A percentile compares a stretch with the other conserved stretches of the same genome.
phyloP scores from a whole-genome alignment of 2,329 filamentous ascomycete genomes.

The Cladophialophora exuberans region DNA sequence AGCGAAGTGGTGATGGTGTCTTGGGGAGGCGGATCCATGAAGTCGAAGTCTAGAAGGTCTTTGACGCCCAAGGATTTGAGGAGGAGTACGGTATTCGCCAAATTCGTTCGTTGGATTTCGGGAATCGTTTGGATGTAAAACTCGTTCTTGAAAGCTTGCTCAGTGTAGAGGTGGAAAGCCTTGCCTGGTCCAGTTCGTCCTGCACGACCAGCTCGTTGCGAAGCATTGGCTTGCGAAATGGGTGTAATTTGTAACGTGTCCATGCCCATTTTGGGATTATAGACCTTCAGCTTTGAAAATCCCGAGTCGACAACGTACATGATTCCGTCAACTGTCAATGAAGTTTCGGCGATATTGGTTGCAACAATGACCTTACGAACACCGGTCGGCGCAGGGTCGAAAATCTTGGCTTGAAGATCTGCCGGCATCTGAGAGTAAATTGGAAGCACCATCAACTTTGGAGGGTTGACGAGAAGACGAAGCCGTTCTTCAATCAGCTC shows the following conservation, averaged over 20 bases:
- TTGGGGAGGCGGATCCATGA: slow-evolving; percentile 97
- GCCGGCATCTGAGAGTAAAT: slow-evolving; percentile 99
- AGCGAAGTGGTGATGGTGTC: slow-evolving; percentile 97
- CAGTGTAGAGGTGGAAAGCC: slow-evolving; percentile 90
- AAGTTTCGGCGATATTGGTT: slow-evolving; percentile 98
- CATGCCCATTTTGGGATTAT: slow-evolving; percentile 99
- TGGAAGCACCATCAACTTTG: slow-evolving; percentile 89
- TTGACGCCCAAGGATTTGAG: slow-evolving; percentile 91
- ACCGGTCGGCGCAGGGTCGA: slow-evolving; percentile 85
- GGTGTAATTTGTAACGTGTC: slow-evolving; percentile 97
- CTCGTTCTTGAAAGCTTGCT: slow-evolving; percentile 93
- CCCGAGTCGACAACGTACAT: slow-evolving; percentile 98
- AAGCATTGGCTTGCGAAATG: slow-evolving; percentile 94
- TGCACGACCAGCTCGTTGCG: slow-evolving; percentile 89
- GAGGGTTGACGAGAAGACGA: slow-evolving; percentile 87
- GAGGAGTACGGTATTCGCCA: slow-evolving; percentile 80
- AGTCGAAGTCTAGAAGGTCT: slow-evolving; percentile 90
- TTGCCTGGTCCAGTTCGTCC: slow-evolving; percentile 95
- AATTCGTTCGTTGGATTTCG: slow-evolving; percentile 93
- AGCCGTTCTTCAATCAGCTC: slow-evolving; percentile 88
- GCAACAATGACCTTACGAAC: slow-evolving; percentile 97
- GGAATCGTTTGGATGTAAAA: slow-evolving; percentile 96
- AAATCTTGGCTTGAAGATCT: slow-evolving; percentile 96
- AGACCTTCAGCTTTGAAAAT: slow-evolving; percentile 97
- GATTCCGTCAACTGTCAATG: slow-evolving; percentile 96